These are phyloP conservation scores for Hypocrella siamensis DNA, from an alignment of 2,329 filamentous ascomycete genomes.

Conservation along the genomic window DNA sequence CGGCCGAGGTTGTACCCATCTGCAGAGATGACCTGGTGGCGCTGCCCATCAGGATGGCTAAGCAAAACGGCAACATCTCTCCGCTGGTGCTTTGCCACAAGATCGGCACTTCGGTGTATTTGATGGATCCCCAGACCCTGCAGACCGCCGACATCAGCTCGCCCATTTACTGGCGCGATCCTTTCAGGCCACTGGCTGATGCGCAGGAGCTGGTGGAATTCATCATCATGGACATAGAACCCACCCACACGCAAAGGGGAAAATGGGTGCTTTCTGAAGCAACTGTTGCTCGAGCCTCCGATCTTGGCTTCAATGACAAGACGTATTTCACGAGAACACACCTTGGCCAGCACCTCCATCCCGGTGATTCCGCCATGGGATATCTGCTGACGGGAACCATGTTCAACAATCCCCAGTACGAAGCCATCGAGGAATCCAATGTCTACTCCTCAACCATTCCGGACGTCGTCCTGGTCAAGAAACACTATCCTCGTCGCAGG, in stretches of 20 bases:
- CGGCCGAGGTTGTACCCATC: constrained; percentile 77
- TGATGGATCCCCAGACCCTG: constrained; percentile 80
- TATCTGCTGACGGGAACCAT: constrained; percentile 81
- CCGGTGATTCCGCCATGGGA: constrained; percentile 88
- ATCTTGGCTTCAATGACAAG: constrained; percentile 72
- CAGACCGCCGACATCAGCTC: constrained; percentile 78
- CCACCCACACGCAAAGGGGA: constrained; percentile 57
- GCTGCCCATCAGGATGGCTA: constrained; percentile 76
- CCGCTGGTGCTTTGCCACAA: constrained; percentile 76
- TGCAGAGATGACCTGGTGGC: constrained; percentile 98
- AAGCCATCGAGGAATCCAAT: constrained; percentile 64
- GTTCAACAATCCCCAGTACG: constrained; percentile 80
- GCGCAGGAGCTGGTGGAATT: constrained; percentile 80
- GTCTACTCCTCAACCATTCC: constrained; percentile 68
- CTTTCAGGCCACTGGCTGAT: constrained; percentile 73
- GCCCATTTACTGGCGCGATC: constrained; percentile 77
- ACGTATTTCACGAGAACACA: constrained; percentile 88
- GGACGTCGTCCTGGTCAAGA: constrained; percentile 93
- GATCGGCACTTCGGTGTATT: constrained; percentile 77
- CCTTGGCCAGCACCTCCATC: constrained; percentile 68
- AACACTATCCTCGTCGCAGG: constrained; percentile 76
- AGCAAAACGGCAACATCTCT: constrained; percentile 72
- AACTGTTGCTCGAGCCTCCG: constrained; percentile 72
- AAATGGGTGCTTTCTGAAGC: constrained; percentile 76
- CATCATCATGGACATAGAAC: constrained; percentile 87